These are phyloP conservation scores for Alternaria burnsii DNA, from an alignment of 2,329 filamentous ascomycete species.

Conservation along the genomic window DNA sequence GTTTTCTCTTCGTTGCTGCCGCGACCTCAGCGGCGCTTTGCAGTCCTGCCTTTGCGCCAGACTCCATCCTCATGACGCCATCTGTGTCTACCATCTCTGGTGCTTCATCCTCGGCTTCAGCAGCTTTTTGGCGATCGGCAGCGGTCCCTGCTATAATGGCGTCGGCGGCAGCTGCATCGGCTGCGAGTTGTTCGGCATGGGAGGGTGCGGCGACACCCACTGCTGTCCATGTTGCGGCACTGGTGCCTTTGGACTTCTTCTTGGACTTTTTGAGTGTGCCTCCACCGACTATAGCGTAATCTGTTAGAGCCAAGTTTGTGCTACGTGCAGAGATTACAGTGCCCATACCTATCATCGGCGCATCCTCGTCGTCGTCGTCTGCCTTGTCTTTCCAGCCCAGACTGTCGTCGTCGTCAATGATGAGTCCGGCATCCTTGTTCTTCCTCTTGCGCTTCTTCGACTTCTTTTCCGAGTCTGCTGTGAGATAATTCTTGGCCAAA, in stretches of 20 bases:
- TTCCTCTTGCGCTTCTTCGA: constrained; percentile 63
- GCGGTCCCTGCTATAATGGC: constrained; percentile 78
- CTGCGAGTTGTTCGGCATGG: constrained; percentile 68
- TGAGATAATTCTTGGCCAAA: constrained; percentile 90
- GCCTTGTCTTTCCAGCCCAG: constrained; percentile 60
- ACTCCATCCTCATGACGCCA: constrained; percentile 73
- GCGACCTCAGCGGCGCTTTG: constrained; percentile 81
- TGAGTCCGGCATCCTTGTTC: constrained; percentile 53
- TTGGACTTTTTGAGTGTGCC: constrained; percentile 61
- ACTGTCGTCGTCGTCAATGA: constrained; percentile 63
- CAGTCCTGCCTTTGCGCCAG: constrained; percentile 85
- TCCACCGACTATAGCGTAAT: constrained; percentile 42
- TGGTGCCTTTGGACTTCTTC: constrained; percentile 62
- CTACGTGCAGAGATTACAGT: constrained; percentile 29
- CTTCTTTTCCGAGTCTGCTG: constrained; percentile 64
- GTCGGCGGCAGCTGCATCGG: constrained; percentile 77
- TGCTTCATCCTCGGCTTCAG: constrained; percentile 57
- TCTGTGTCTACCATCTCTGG: constrained; percentile 50
- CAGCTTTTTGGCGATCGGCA: constrained; percentile 64
- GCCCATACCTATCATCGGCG: constrained; percentile 51
- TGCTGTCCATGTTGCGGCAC: constrained; percentile 69
- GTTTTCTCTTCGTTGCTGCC: constrained; percentile 66
- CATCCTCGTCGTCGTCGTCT: constrained; percentile 65
- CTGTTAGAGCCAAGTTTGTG: constrained; percentile 24
- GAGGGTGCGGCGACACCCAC: constrained; percentile 64